Conservation (phyloP, 371 early-diverging fungal species). For the Entomophthora muscae region DNA sequence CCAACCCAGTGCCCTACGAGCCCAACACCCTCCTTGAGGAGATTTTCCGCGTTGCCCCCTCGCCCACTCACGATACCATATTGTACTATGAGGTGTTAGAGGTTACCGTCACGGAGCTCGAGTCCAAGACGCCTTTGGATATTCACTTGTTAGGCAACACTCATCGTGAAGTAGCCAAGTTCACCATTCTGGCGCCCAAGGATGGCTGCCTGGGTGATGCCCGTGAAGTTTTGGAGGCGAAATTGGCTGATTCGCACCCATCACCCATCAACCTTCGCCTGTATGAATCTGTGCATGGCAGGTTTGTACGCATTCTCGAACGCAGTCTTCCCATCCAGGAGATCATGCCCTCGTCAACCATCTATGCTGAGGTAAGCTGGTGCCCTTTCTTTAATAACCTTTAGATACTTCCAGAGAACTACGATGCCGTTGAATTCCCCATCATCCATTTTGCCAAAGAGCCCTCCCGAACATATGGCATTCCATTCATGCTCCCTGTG, state of each 20-base stretch:
- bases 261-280: slow-evolving; percentile 18
- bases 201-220: slow-evolving; percentile 32
- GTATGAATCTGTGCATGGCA: slow-evolving; percentile 20
- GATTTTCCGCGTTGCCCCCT: slow-evolving; percentile 26
- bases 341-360: slow-evolving; percentile 12
- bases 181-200: slow-evolving; percentile 36
- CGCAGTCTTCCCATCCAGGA: slow-evolving; percentile 20
- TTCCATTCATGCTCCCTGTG: slow-evolving; percentile 62
- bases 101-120: slow-evolving; percentile 57
- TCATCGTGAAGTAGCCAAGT: slow-evolving; percentile 21
- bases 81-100: slow-evolving; percentile 65
- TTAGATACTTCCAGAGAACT: slow-evolving; percentile 11
- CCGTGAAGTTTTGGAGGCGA: slow-evolving; percentile 29
- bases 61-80: slow-evolving; percentile 10
- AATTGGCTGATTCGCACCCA: slow-evolving; percentile 21
- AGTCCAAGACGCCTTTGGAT: slow-evolving; percentile 43
- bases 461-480: slow-evolving; percentile 42
- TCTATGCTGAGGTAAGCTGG: slow-evolving; percentile 15
- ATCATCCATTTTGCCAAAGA: slow-evolving; percentile 65
- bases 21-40: slow-evolving; percentile 31
- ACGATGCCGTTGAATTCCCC: slow-evolving; percentile 24
- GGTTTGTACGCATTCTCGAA: slow-evolving; percentile 20
- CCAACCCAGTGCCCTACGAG: slow-evolving; percentile 22
- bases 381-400: neutral
- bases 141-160: slow-evolving; percentile 32